Percentiles rank a stretch among this genome's conserved stretches.
Evolutionary conservation across 306 rosid species (phyloP).

Genomic region (Castanea sativa): DNA sequence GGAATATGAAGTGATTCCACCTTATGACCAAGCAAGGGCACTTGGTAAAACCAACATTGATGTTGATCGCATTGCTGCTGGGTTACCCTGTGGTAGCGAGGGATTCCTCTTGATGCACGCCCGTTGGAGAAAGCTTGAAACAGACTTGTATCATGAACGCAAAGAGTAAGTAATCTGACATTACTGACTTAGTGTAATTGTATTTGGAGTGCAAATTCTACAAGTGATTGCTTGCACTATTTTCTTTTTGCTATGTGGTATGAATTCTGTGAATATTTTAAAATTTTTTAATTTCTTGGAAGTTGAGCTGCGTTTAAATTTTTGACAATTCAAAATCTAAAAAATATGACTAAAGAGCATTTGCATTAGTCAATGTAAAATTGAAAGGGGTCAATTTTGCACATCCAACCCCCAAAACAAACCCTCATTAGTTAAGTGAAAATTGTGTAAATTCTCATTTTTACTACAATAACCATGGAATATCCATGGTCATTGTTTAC

Average conservation of each 20-base stretch:
- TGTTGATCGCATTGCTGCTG: slow-evolving; percentile 93
- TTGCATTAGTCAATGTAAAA: no score
- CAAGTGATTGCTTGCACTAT: background rate
- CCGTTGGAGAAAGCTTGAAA: slow-evolving; percentile 98
- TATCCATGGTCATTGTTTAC: no score
- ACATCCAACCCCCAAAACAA: no score
- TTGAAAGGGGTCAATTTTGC: no score
- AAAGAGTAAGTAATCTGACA: slow-evolving; percentile 63
- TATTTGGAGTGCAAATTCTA: background rate
- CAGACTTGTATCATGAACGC: slow-evolving; percentile 90
- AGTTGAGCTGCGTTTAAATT: background rate
- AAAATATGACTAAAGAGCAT: background rate
- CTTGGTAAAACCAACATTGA: slow-evolving; percentile 96
- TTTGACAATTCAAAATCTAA: background rate
- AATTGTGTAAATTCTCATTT: no score
- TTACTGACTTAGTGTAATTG: slow-evolving; percentile 19
- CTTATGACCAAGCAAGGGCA: slow-evolving; percentile 98
- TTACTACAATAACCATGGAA: no score
- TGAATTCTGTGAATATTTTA: background rate
- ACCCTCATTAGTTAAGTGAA: no score
- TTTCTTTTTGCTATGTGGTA: background rate
- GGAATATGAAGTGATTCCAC: slow-evolving; percentile 70
- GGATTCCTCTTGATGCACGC: slow-evolving; percentile 98
- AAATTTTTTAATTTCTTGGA: background rate
- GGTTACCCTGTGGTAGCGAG: slow-evolving; percentile 98